These are phyloP conservation scores for Venturia effusa DNA, from an alignment of 2,329 filamentous ascomycete genomes.

Conservation along the genomic window DNA sequence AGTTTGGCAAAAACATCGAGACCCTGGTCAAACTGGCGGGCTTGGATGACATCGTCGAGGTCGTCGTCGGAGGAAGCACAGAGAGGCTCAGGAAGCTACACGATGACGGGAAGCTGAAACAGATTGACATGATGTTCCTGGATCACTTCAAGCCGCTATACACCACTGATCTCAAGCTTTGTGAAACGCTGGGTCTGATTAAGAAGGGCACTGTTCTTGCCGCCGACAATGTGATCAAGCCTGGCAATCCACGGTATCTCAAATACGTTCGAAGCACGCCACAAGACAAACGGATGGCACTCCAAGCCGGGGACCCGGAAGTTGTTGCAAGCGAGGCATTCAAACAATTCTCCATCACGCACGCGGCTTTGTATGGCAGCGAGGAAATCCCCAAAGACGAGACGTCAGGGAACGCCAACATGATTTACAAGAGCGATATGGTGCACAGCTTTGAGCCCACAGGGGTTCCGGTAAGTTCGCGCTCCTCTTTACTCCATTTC, in stretches of 20 bases:
- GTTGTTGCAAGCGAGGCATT: neutral
- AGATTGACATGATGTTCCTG: slow-evolving; percentile 64
- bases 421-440: slow-evolving; percentile 55
- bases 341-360: slow-evolving; percentile 16
- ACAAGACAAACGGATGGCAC: slow-evolving; percentile 45
- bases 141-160: slow-evolving; percentile 76
- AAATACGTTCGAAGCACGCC: slow-evolving; percentile 58
- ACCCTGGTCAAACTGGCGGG: slow-evolving; percentile 65
- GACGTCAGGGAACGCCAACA: slow-evolving; percentile 47
- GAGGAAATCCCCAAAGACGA: slow-evolving; percentile 17
- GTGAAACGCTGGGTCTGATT: slow-evolving; percentile 59
- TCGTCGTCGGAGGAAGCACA: slow-evolving; percentile 59
- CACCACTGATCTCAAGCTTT: slow-evolving; percentile 62
- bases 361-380: slow-evolving; percentile 16
- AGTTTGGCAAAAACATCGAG: slow-evolving; percentile 60
- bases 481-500: too few species aligned
- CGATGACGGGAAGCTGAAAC: slow-evolving; percentile 30
- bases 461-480: slow-evolving; percentile 40
- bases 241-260: slow-evolving; percentile 59
- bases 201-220: slow-evolving; percentile 50
- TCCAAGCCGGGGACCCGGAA: slow-evolving; percentile 14
- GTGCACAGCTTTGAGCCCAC: slow-evolving; percentile 58
- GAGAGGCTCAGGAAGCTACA: slow-evolving; percentile 53
- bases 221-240: slow-evolving; percentile 62
- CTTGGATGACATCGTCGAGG: slow-evolving; percentile 56